Conservation (phyloP, 2,329 filamentous ascomycete species). For the Claviceps africana region DNA sequence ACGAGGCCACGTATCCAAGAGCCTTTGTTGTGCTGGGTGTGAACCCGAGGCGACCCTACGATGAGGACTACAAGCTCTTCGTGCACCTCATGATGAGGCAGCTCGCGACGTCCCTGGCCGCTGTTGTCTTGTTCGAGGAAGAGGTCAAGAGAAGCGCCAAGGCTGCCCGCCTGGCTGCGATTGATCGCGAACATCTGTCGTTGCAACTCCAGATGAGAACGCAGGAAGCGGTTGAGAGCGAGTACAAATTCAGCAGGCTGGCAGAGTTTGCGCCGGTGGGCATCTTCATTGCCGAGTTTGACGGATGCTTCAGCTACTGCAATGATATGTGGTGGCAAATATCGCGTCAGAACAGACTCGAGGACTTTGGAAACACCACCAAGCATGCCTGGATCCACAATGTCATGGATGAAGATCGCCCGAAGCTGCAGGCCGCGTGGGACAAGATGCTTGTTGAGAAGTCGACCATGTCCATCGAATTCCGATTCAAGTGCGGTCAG, state of each 20-base stretch:
- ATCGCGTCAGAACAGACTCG: constrained; percentile 47
- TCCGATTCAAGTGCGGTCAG: constrained; percentile 58
- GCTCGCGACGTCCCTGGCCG: constrained; percentile 53
- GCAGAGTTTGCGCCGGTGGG: constrained; percentile 72
- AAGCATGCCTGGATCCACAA: constrained; percentile 51
- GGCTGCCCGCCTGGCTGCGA: constrained; percentile 10
- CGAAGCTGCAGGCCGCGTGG: constrained; percentile 47
- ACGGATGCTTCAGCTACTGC: constrained; percentile 50
- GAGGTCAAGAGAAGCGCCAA: constrained; percentile 45
- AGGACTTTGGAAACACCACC: constrained; percentile 34
- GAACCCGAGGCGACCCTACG: constrained; percentile 57
- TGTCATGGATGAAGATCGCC: constrained; percentile 51
- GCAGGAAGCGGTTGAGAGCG: constrained; percentile 5
- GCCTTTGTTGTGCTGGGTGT: constrained; percentile 57
- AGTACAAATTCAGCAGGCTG: constrained; percentile 55
- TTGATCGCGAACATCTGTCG: constrained; percentile 5
- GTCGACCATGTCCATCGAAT: constrained; percentile 53
- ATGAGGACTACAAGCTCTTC: constrained; percentile 59
- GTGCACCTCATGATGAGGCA: constrained; percentile 41
- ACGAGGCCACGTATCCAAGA: constrained; percentile 21
- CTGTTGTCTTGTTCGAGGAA: constrained; percentile 56
- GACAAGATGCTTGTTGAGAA: constrained; percentile 36
- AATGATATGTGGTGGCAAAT: constrained; percentile 59
- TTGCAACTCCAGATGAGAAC: constrained; percentile 5
- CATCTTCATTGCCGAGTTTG: constrained; percentile 63